Percentiles rank a stretch among this genome's conserved stretches.
Evolutionary conservation across 176 grass and related monocot species (phyloP).

Genomic region (Oryza meridionalis): DNA sequence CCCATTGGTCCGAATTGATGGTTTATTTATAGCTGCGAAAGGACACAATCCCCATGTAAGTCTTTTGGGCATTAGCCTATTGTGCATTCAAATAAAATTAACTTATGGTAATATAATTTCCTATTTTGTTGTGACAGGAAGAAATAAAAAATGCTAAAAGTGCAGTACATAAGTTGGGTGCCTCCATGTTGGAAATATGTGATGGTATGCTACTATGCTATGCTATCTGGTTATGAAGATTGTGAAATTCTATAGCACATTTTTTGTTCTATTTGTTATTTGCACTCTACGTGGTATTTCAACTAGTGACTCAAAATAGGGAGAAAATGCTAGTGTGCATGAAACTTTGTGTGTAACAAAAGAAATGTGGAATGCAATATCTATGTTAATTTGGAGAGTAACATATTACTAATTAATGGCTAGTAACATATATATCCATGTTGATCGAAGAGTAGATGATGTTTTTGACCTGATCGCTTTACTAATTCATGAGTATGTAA

Average conservation of each 20-base stretch:
- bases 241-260: background rate
- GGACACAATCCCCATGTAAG: conserved; percentile 80
- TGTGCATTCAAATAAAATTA: background rate
- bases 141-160: conserved; percentile 71
- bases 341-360: background rate
- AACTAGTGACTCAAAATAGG: background rate
- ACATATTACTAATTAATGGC: background rate
- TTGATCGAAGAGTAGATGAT: background rate
- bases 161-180: conserved; percentile 68
- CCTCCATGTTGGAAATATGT: conserved; percentile 61
- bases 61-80: conserved; percentile 34
- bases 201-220: conserved; percentile 53
- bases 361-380: background rate
- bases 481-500: background rate
- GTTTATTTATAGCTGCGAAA: conserved; percentile 94
- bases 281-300: background rate
- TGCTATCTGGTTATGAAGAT: background rate
- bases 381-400: background rate
- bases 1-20: conserved; percentile 85
- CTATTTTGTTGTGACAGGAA: conserved; percentile 53
- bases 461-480: background rate
- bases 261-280: background rate
- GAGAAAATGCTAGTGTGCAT: background rate
- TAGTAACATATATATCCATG: conserved; percentile 2
- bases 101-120: background rate